These are phyloP conservation scores for Candida sp. DNA, from an alignment of 1,139 yeast genomes.

Conservation along the genomic window DNA sequence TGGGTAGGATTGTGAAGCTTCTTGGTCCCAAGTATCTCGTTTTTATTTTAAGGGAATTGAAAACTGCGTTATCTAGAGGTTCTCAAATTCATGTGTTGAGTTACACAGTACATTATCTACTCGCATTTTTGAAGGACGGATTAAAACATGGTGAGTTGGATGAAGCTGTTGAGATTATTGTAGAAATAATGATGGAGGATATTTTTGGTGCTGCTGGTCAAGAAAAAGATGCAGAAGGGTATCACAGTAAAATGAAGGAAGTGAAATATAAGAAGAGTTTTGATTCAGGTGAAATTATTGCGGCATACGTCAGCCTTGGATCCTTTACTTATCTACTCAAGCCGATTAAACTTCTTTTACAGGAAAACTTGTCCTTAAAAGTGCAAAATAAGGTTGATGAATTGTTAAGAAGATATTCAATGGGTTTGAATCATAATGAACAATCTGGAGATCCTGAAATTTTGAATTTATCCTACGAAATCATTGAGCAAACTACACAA, in stretches of 20 bases:
- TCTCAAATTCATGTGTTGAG: constrained; percentile 94
- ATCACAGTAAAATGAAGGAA: constrained; percentile 83
- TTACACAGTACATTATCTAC: constrained; percentile 73
- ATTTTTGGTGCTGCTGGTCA: constrained; percentile 90
- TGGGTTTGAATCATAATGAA: constrained; percentile 74
- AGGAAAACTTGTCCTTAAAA: constrained; percentile 64
- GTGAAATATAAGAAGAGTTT: constrained; percentile 86
- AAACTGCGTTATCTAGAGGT: constrained; percentile 78
- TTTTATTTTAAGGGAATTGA: constrained; percentile 75
- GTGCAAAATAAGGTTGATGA: constrained; percentile 79
- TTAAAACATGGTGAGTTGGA: constrained; percentile 74
- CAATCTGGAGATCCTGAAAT: constrained; percentile 58
- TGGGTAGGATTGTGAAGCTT: constrained; percentile 59
- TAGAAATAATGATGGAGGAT: constrained; percentile 85
- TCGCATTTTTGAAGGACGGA: constrained; percentile 47
- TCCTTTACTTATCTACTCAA: constrained; percentile 58
- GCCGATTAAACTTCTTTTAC: constrained; percentile 68
- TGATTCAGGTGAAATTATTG: constrained; percentile 80
- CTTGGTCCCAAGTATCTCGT: constrained; percentile 74
- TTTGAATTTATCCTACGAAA: constrained; percentile 70
- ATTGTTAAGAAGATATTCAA: constrained; percentile 67
- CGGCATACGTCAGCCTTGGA: constrained; percentile 60
- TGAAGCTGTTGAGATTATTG: constrained; percentile 57
- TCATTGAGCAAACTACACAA: constrained; percentile 54
- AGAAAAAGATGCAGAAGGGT: constrained; percentile 95